Evolutionary conservation across 768 basidiomycete genomes (phyloP).

Genomic region (Russula griseocarnosa): DNA sequence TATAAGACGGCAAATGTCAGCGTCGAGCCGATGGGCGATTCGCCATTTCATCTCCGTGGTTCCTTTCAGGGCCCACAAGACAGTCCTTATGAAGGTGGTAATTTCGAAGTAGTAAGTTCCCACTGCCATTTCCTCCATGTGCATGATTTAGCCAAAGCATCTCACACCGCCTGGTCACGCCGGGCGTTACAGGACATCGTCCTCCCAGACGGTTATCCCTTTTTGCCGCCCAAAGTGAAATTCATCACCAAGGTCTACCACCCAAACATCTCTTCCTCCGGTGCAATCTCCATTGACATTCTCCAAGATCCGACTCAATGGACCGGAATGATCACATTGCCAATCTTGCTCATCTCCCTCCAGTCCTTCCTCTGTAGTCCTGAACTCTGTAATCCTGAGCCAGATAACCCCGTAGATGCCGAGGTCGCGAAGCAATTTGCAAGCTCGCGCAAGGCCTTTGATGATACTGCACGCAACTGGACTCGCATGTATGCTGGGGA

Average conservation of each 20-base stretch:
- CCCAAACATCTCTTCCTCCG: conserved; percentile 91
- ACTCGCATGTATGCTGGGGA: conserved; percentile 83
- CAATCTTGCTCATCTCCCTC: conserved; percentile 89
- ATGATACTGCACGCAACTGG: conserved; percentile 92
- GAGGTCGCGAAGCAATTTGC: conserved; percentile 97
- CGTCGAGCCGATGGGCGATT: conserved; percentile 82
- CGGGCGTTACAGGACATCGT: conserved; percentile 73
- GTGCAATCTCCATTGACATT: conserved; percentile 90
- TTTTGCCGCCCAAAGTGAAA: conserved; percentile 95
- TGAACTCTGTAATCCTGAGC: conserved; percentile 82
- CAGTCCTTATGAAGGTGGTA: conserved; percentile 89
- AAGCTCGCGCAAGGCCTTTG: conserved; percentile 80
- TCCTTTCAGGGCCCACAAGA: conserved; percentile 88
- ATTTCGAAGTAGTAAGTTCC: conserved; percentile 77
- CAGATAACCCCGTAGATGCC: conserved; percentile 93
- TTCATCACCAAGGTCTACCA: conserved; percentile 97
- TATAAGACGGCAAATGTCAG: conserved; percentile 72
- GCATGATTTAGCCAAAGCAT: neutral
- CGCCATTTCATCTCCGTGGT: conserved; percentile 87
- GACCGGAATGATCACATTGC: conserved; percentile 91
- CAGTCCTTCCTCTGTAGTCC: conserved; percentile 91
- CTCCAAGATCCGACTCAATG: conserved; percentile 84
- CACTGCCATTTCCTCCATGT: neutral
- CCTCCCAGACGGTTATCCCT: conserved; percentile 86
- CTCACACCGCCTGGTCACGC: neutral